Base-by-base conservation (phyloP, 768 basidiomycete genomes). In the Tricholoma terreum region DNA sequence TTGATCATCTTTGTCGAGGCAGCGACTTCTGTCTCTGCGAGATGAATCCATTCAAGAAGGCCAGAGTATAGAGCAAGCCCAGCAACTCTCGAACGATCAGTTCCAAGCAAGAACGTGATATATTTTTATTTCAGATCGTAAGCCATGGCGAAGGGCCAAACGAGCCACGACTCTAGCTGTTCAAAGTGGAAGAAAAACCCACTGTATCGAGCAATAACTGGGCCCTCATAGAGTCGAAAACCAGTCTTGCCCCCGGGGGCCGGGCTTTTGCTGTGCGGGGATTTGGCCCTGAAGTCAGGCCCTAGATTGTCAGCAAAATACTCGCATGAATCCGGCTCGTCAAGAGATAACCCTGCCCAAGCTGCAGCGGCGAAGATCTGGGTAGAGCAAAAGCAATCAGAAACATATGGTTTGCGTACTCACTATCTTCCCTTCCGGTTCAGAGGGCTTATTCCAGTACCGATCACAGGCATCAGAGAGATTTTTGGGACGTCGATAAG, bases 201-300 rank as follows among this genome's bases (percentile, higher is more conserved):
- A 98, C 96, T 65, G 75, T 96, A 94, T 56, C 85, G 86, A 46
- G 92, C 89, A 72, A 98, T 93, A 49, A 93, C 84, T 54, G 75
- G 69, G 55, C 83, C 79, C 78, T 96, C 96, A 63, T 84, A 83
- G 57, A 97, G 76, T 67, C 78, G 81, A 80, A 92, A 83, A 55
- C 93, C 93, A 71, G 93, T 84, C 12, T 77, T 72, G 45, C 81
- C 77, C 71, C 94, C 92, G 53, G 89, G 81, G 35, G 89, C 87
- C 24, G 97, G 96, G 63, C 96, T 83, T 78, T 93, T 92, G 55
- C 90, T 88, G 57, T 80, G 80, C 50, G 88, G 84, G 73, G 92
- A 94, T 73, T 94, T 93, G 52, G 69, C 69, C 48, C 83, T 69
- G 72, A 85, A 92, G 31, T 85, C 87, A 0, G 87, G 80, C 66